These are phyloP conservation scores for Rhodotorula sp. DNA, from an alignment of 1,284 basidiomycete genomes.

Conservation along the genomic window DNA sequence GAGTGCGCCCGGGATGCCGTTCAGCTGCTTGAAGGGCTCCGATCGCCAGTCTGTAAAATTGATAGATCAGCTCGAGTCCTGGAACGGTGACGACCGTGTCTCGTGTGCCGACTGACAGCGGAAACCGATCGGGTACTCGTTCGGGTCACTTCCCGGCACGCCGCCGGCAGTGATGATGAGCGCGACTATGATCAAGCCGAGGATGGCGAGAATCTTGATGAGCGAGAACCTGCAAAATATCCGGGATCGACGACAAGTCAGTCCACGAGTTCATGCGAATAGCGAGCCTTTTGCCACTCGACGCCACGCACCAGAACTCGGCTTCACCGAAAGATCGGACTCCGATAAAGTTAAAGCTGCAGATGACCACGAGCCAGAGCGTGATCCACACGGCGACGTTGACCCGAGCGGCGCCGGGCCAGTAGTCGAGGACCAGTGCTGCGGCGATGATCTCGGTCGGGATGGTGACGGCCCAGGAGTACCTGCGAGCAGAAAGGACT, in stretches of 20 bases:
- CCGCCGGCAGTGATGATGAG: slow-evolving; percentile 55
- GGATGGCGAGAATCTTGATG: slow-evolving; percentile 34
- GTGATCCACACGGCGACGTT: slow-evolving; percentile 34
- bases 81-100: slow-evolving; percentile 59
- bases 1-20: slow-evolving; percentile 47
- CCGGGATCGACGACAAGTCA: background rate
- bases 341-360: slow-evolving; percentile 32
- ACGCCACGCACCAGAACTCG: slow-evolving; percentile 26
- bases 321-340: slow-evolving; percentile 33
- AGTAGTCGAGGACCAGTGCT: slow-evolving; percentile 34
- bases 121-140: slow-evolving; percentile 36
- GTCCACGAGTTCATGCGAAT: background rate
- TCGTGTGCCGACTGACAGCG: slow-evolving; percentile 55
- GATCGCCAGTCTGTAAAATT: slow-evolving; percentile 62
- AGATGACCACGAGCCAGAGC: slow-evolving; percentile 31
- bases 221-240: slow-evolving; percentile 19
- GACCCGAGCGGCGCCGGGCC: slow-evolving; percentile 22
- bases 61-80: slow-evolving; percentile 40
- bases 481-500: background rate
- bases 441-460: slow-evolving; percentile 20
- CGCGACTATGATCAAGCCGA: slow-evolving; percentile 46
- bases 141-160: slow-evolving; percentile 66
- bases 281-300: background rate
- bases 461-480: slow-evolving; percentile 27
- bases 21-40: slow-evolving; percentile 56